phyloP scores from a whole-genome alignment of 352 stramenopile species.

The Globisporangium solare region DNA sequence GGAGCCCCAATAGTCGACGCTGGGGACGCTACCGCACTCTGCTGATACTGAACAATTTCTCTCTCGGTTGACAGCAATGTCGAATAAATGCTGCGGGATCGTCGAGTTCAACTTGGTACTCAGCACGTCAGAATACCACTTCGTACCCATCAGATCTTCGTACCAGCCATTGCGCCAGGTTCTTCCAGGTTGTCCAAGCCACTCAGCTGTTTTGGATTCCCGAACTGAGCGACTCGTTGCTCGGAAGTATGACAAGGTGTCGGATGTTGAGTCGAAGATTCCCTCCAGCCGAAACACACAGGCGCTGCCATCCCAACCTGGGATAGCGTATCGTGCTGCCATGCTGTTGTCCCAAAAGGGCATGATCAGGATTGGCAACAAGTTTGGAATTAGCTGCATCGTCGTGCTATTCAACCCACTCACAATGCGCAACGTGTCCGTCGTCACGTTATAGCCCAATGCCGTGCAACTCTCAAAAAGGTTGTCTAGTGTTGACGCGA shows the following conservation, averaged over 20 bases:
- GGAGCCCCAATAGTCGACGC: slow-evolving; percentile 8
- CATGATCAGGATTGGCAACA: slow-evolving; percentile 26
- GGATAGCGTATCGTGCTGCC: slow-evolving; percentile 16
- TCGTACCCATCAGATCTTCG: slow-evolving; percentile 9
- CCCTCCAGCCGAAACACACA: slow-evolving; percentile 25
- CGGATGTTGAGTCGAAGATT: slow-evolving; percentile 11
- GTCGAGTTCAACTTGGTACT: slow-evolving; percentile 13
- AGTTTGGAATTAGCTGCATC: slow-evolving; percentile 13
- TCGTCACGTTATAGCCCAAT: slow-evolving; percentile 26
- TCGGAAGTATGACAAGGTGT: slow-evolving; percentile 10
- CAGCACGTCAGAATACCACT: slow-evolving; percentile 26
- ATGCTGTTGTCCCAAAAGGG: slow-evolving; percentile 18
- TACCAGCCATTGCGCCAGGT: slow-evolving; percentile 34
- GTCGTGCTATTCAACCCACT: slow-evolving; percentile 12
- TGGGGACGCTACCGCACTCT: slow-evolving; percentile 1
- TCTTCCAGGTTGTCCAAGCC: slow-evolving; percentile 4
- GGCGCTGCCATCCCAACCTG: slow-evolving; percentile 20
- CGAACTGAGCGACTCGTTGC: slow-evolving; percentile 11
- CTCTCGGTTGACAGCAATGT: slow-evolving; percentile 15
- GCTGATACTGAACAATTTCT: slow-evolving; percentile 9
- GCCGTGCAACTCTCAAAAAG: slow-evolving; percentile 20
- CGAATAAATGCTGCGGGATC: slow-evolving; percentile 17
- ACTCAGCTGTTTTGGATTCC: slow-evolving; percentile 14
- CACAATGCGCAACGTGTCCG: slow-evolving; percentile 24
- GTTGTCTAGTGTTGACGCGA: slow-evolving; percentile 21